Evolutionary conservation across 2,329 filamentous ascomycete species (phyloP).

Genomic region (Zymoseptoria ardabiliae): DNA sequence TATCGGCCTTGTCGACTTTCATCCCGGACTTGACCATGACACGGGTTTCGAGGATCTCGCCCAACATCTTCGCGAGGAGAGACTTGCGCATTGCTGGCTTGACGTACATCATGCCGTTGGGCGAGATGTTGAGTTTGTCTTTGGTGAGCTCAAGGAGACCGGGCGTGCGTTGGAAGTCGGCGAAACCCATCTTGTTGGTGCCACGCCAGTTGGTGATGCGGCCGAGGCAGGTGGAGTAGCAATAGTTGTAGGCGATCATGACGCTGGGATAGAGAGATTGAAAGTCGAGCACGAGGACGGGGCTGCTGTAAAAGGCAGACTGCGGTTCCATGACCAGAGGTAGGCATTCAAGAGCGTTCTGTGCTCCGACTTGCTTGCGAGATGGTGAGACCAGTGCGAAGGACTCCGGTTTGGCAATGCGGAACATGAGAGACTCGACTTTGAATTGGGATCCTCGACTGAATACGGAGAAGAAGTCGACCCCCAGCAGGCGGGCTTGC

Average conservation of each 20-base stretch:
- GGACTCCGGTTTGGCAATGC: constrained; percentile 95
- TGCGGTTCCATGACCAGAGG: constrained; percentile 97
- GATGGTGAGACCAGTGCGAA: constrained; percentile 85
- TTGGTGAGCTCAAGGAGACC: constrained; percentile 69
- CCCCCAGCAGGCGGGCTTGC: constrained; percentile 82
- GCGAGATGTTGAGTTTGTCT: constrained; percentile 83
- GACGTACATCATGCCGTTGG: constrained; percentile 94
- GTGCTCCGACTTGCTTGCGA: constrained; percentile 81
- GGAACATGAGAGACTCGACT: constrained; percentile 97
- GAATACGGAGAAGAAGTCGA: constrained; percentile 96
- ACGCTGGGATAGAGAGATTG: constrained; percentile 94
- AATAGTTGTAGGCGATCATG: constrained; percentile 99
- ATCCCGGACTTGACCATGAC: constrained; percentile 98
- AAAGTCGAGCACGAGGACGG: constrained; percentile 86
- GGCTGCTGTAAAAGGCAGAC: constrained; percentile 86
- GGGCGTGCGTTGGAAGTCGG: constrained; percentile 71
- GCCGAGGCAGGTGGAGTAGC: constrained; percentile 93
- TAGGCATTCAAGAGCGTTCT: constrained; percentile 90
- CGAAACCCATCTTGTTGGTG: constrained; percentile 88
- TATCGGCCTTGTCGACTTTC: constrained; percentile 88
- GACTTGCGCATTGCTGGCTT: constrained; percentile 82
- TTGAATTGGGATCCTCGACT: constrained; percentile 95
- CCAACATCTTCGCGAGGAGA: constrained; percentile 89
- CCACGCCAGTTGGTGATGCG: constrained; percentile 83
- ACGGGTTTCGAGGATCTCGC: constrained; percentile 88